Base-by-base conservation (phyloP, 2,329 filamentous ascomycete genomes). In the Passalora sequoiae region DNA sequence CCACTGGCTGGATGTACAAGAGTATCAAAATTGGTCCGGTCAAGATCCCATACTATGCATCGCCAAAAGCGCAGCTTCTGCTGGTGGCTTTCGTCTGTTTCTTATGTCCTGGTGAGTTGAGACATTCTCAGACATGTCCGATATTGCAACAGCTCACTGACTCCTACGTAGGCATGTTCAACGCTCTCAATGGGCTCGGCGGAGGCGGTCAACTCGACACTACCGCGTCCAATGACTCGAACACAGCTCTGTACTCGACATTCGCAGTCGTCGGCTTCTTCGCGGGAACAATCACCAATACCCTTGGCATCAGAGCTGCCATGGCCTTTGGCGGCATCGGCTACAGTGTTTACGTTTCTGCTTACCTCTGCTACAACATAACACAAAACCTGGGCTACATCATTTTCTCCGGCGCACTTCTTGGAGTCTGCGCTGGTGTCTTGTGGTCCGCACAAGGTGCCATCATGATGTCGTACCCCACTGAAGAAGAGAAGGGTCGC, bases 391-490 rank as follows among this genome's bases (percentile, higher is more conserved):
- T 74, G 47, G 83, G 81, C 47, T 89, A 87, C 67, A 80, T 82
- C 61, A 78, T 85, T 56, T 89, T 89, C 56, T 79, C 86, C 4
- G 86, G 86, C 54, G 82, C 81, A 12, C 74, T 87, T 49, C 78
- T 89, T 35, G 86, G 86, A 66, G 69, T 87, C 44, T 89, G 85
- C 60, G 86, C 86, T 35, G 86, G 84, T 60, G 73, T 91, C 28
- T 73, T 92, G 27, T 92, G 86, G 86, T 83, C 83, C 24, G 86
- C 84, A 1, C 86, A 91, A 67, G 86, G 86, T 47, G 81, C 84
- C 46, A 86, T 91, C 60, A 89, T 91, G 83, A 91, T 94, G 80
- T 81, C 85, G 29, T 95, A 95, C 64, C 89, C 89, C 1, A 73
- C 77, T 15, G 89, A 95, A 68, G 66, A 78, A 24, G 78, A 80